Evolutionary conservation across 1,284 basidiomycete species (phyloP), one percentile per base, ranked within the genome.

Genomic region (Ustilago shanxiensis): DNA sequence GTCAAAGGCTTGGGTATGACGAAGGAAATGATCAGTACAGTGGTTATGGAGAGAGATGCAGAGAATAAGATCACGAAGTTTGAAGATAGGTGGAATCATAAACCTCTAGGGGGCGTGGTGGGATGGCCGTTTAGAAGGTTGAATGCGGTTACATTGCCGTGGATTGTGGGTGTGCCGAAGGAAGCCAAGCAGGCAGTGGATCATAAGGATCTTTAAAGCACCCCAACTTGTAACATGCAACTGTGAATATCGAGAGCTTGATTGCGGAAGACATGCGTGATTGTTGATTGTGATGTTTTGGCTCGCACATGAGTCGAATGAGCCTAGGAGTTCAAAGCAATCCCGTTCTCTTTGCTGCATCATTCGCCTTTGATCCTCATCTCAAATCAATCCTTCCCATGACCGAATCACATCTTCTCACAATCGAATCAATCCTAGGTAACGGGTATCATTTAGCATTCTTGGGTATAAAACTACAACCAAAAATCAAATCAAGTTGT

Each of bases 21-120:
- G 3, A 87, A 86, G 56, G 90, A 89, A 79, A 91, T 90, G 87
- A 77, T 86, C 18, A 92, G 91, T 0, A 88, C 92, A 33, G 87
- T 92, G 28, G 84, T 89, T 8, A 89, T 92, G 28, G 90, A 92
- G 60, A 84, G 92, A 39, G 91, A 92, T 80, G 89, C 90, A 1
- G 85, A 90, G 24, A 44, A 90, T 62, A 90, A 89, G 85, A 90
- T 92, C 58, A 86, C 88, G 1, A 87, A 88, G 31, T 86, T 92
- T 61, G 88, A 90, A 50, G 91, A 92, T 72, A 88, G 90, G 72
- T 91, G 91, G 90, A 87, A 89, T 33, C 72, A 77, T 47, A 78
- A 76, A 26, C 54, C 55, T 20, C 44, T 72, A 4, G 45, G 52
- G 7, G 65, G 65, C 6, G 16, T 28, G 0, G 6, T 71, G 11